Conservation (phyloP, 2,329 filamentous ascomycete species). For the Venturiaceae sp. region DNA sequence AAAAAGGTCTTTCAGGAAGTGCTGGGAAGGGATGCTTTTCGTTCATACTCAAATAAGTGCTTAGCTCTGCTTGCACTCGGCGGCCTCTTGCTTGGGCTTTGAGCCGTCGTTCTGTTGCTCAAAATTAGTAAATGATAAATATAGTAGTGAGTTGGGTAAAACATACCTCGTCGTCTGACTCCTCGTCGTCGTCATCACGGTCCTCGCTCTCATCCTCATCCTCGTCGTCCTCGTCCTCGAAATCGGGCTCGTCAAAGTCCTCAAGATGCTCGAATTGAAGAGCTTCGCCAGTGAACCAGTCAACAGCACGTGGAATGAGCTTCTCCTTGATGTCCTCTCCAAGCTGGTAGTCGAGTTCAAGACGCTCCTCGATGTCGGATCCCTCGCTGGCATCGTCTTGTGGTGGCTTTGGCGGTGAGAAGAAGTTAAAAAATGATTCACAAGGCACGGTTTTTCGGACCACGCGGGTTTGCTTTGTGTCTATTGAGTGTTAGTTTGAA, state of each 20-base stretch:
- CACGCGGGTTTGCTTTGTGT: conserved; percentile 97
- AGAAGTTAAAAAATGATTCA: conserved; percentile 97
- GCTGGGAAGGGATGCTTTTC: conserved; percentile 1
- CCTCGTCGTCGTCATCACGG: conserved; percentile 58
- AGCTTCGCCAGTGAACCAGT: conserved; percentile 99
- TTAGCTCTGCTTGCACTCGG: conserved; percentile 35
- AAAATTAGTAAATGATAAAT: neutral
- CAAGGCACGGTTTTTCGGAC: conserved; percentile 99
- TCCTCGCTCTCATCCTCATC: conserved; percentile 80
- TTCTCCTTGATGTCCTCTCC: conserved; percentile 99
- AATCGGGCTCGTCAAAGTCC: conserved; percentile 71
- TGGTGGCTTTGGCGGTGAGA: conserved; percentile 85
- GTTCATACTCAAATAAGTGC: conserved; percentile 3
- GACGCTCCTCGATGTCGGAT: conserved; percentile 90
- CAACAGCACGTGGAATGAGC: conserved; percentile 93
- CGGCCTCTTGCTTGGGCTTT: conserved; percentile 34
- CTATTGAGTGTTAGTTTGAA: conserved; percentile 35
- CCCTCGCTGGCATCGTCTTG: conserved; percentile 64
- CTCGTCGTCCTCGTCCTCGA: conserved; percentile 86
- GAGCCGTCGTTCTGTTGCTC: conserved; percentile 25
- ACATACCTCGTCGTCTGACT: conserved; percentile 26
- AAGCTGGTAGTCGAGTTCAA: conserved; percentile 97
- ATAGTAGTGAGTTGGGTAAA: neutral
- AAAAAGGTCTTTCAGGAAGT: neutral
- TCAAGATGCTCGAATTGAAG: conserved; percentile 92